phyloP scores from a whole-genome alignment of 371 early-diverging fungal species.

The Blakeslea trispora region DNA sequence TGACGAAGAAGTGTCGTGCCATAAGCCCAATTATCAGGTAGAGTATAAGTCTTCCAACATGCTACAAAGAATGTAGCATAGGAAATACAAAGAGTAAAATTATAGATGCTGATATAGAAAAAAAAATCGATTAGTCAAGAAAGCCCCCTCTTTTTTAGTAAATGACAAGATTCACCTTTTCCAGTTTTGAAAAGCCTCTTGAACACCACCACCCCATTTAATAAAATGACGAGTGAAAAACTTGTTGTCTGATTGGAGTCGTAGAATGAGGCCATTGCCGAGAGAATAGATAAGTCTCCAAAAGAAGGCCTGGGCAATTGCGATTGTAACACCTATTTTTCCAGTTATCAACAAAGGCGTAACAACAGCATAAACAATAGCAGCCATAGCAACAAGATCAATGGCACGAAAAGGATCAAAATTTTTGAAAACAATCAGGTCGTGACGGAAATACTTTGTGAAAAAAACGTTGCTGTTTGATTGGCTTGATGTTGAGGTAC shows the following conservation, averaged over 20 bases:
- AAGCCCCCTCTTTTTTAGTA: too few species aligned
- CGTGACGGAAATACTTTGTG: slow-evolving; percentile 73
- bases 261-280: slow-evolving; percentile 76
- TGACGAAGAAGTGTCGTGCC: slow-evolving; percentile 74
- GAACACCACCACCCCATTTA: slow-evolving; percentile 82
- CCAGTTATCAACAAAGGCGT: slow-evolving; percentile 61
- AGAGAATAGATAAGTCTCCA: slow-evolving; percentile 89
- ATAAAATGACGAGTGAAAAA: slow-evolving; percentile 91
- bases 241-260: slow-evolving; percentile 75
- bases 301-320: slow-evolving; percentile 72
- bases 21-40: slow-evolving; percentile 71
- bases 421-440: slow-evolving; percentile 87
- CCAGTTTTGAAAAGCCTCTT: slow-evolving; percentile 93
- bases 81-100: slow-evolving; percentile 84
- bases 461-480: slow-evolving; percentile 20
- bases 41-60: slow-evolving; percentile 72
- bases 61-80: slow-evolving; percentile 81
- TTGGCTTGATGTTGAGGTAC: background rate
- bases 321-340: slow-evolving; percentile 44
- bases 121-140: background rate
- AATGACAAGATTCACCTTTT: slow-evolving; percentile 56
- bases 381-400: slow-evolving; percentile 77
- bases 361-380: slow-evolving; percentile 73
- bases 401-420: slow-evolving; percentile 85
- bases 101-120: slow-evolving; percentile 69